phyloP scores from a whole-genome alignment of 1,284 basidiomycete genomes.

The Trametes pubescens region DNA sequence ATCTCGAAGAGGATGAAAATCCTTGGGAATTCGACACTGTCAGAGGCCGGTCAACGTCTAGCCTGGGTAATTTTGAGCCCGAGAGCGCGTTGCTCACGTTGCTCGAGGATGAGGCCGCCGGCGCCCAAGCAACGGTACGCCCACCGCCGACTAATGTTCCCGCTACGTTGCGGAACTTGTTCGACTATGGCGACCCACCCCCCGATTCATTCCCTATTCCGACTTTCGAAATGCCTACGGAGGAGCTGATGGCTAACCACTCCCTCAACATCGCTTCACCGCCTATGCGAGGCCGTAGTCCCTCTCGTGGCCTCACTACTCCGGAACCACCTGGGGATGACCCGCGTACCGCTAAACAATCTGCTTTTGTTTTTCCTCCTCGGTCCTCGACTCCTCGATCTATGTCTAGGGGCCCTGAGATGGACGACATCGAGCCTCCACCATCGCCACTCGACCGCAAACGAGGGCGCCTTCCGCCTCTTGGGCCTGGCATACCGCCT shows the following conservation, averaged over 20 bases:
- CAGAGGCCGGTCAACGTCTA: slow-evolving; percentile 49
- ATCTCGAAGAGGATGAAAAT: slow-evolving; percentile 57
- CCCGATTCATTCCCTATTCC: slow-evolving; percentile 56
- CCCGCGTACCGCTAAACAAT: slow-evolving; percentile 54
- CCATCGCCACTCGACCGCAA: slow-evolving; percentile 29
- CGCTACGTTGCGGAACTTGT: slow-evolving; percentile 72
- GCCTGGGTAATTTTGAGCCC: slow-evolving; percentile 27
- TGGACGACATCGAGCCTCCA: slow-evolving; percentile 37
- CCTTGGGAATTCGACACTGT: slow-evolving; percentile 84
- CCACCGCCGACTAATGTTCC: slow-evolving; percentile 61
- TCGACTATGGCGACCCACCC: slow-evolving; percentile 60
- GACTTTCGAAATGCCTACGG: slow-evolving; percentile 34
- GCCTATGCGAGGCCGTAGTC: slow-evolving; percentile 38
- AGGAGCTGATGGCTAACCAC: slow-evolving; percentile 36
- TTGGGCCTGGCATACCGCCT: slow-evolving; percentile 43
- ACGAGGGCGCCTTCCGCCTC: slow-evolving; percentile 38
- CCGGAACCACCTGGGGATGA: slow-evolving; percentile 46
- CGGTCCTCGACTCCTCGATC: slow-evolving; percentile 44
- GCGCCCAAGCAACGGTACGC: slow-evolving; percentile 54
- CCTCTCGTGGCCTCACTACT: slow-evolving; percentile 31
- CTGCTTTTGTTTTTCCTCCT: slow-evolving; percentile 64
- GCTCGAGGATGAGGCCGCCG: slow-evolving; percentile 26
- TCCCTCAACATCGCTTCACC: slow-evolving; percentile 40
- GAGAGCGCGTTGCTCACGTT: slow-evolving; percentile 27
- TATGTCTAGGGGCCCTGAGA: slow-evolving; percentile 38